Evolutionary conservation across 192 early-diverging fungal genomes (phyloP), one percentile per base, ranked within the genome.

Genomic region (Linnemannia exigua): DNA sequence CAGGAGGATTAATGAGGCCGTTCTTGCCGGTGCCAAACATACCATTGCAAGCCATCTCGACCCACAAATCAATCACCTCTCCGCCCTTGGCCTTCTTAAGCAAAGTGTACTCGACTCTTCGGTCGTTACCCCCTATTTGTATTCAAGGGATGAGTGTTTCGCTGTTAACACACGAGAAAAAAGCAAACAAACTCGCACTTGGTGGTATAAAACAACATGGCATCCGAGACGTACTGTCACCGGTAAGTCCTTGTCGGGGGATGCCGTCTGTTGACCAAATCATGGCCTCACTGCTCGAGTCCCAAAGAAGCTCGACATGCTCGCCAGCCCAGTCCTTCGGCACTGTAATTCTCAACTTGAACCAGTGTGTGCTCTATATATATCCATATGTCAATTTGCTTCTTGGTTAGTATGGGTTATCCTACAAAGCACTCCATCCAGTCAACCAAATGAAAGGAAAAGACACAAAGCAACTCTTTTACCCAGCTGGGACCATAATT

Each of bases 41-140:
- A 36, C 94, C 94, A 82, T 99, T 99, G 83, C 96, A 97, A 2
- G 95, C 97, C 69, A 97, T 93, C 77, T 99, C 99, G 50, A 99
- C 81, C 82, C 95, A 98, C 68, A 98, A 91, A 52, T 95, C 89
- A 67, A 93, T 88, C 20, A 87, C 87, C 83, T 94, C 90, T 5
- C 88, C 89, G 22, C 89, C 91, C 36, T 88, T 75, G 14, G 91
- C 90, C 28, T 78, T 80, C 44, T 79, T 77, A 9, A 88, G 88
- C 14, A 93, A 79, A 38, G 78, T 72, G 81, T 92, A 94, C 46
- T 94, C 92, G 36, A 87, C 85, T 25, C 93, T 88, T 63, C 86
- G 89, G 86, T 91, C 89, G 48, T 84, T 72, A 14, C 81, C 90
- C 36, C 70, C 91, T 92, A 67, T 38, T 74, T 51, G 28, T 20